phyloP scores from a whole-genome alignment of 441 rosid genomes.

The Biscutella laevigata region DNA sequence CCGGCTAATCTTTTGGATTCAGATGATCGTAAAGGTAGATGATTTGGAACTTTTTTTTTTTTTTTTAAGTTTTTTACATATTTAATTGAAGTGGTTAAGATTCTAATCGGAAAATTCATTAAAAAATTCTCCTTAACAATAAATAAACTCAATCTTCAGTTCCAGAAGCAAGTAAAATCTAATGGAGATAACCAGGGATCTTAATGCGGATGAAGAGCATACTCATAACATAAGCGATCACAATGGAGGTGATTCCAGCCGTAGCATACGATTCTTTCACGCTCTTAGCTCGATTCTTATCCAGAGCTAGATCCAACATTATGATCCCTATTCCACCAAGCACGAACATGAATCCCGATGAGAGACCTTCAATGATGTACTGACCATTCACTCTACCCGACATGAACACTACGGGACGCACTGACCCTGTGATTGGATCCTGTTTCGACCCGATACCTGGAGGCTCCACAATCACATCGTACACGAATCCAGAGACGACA shows the following conservation, averaged over 20 bases:
- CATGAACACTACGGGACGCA: slow-evolving; percentile 79
- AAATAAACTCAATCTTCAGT: too few species aligned
- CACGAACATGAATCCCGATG: slow-evolving; percentile 84
- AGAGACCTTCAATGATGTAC: slow-evolving; percentile 91
- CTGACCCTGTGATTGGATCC: slow-evolving; percentile 71
- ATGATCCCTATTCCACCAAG: slow-evolving; percentile 80
- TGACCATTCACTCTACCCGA: slow-evolving; percentile 91
- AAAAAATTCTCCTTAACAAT: too few species aligned
- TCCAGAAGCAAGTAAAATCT: slow-evolving; percentile 1
- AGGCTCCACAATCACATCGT: slow-evolving; percentile 89
- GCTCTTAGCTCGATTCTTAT: slow-evolving; percentile 65
- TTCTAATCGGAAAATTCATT: too few species aligned
- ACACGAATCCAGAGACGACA: slow-evolving; percentile 79
- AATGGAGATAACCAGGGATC: slow-evolving; percentile 78
- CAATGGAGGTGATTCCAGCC: slow-evolving; percentile 62
- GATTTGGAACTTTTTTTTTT: too few species aligned
- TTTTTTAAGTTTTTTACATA: too few species aligned
- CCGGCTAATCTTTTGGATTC: neutral
- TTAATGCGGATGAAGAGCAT: slow-evolving; percentile 92
- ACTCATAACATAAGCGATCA: slow-evolving; percentile 78
- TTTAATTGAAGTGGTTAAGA: too few species aligned
- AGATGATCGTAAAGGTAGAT: neutral
- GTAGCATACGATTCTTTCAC: slow-evolving; percentile 70
- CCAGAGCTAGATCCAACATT: slow-evolving; percentile 76
- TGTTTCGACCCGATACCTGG: slow-evolving; percentile 92